Evolutionary conservation across 164 flowering plant species (phyloP), one percentile per base, ranked within the genome.

Genomic region (Macadamia integrifolia): DNA sequence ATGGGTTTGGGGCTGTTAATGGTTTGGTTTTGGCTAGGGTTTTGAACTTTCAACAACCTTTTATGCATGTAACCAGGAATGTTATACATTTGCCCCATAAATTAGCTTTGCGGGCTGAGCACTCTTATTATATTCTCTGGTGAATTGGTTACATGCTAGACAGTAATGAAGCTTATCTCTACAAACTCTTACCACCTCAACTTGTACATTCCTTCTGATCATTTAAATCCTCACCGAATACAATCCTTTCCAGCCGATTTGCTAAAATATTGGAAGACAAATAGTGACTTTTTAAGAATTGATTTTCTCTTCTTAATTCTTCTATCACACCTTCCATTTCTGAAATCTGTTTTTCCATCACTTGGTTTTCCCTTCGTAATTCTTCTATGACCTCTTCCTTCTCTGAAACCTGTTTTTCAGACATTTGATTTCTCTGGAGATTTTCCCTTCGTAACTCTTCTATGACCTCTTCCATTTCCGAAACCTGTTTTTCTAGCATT

Each of bases 161-260:
- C 23, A 23, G 23, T 23, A 23, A 23, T 23, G 23, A 23, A 23
- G 23, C 23, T 23, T 23, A 23, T 23, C 23, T 23, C 23, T 23
- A 23, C 23, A 23, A 23, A 23, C 23, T 23, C 23, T 23, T 23
- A 23, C 23, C 23, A 23, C 23, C 23, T 23, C 23, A 23, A 23
- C 23, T 23, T 23, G 23, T 43, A 11, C 12, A n/a, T 30, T 48
- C 32, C 13, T 11, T 2, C 13, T 6, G 18, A 35, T 57, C 62
- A 44, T 66, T 43, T 13, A 35, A 7, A 35, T 46, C 60, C 18
- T 68, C 71, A 31, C 42, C 72, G 3, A 49, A 14, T 40, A 72
- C 6, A 35, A 72, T 29, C 18, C 55, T 71, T 72, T 79, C 72
- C 17, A 66, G 65, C 11, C 74, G 80, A 43, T 59, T 58, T 15